phyloP scores from a whole-genome alignment of 2,329 filamentous ascomycete species.

The Dendryphion nanum region DNA sequence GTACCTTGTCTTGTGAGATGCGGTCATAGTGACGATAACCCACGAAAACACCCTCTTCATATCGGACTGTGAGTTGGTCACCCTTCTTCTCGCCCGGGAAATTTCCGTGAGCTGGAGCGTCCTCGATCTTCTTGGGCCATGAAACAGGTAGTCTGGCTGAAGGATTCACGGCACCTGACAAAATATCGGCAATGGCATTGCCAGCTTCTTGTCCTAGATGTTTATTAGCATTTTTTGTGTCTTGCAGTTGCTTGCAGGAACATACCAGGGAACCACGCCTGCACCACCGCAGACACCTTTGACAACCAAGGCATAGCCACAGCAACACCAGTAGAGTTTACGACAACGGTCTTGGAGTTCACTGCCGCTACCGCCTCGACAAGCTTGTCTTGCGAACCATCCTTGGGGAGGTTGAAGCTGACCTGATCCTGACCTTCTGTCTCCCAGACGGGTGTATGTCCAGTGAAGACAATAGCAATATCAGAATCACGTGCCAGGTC shows the following conservation, averaged over 20 bases:
- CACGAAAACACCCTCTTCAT: constrained; percentile 53
- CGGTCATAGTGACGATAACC: constrained; percentile 60
- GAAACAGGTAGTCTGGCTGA: constrained; percentile 42
- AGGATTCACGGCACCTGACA: constrained; percentile 41
- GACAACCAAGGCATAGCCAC: constrained; percentile 69
- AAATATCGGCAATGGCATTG: constrained; percentile 42
- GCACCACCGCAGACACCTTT: constrained; percentile 38
- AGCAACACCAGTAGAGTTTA: constrained; percentile 76
- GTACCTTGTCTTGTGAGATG: constrained; percentile 55
- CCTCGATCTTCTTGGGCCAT: constrained; percentile 37
- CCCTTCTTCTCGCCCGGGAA: constrained; percentile 44
- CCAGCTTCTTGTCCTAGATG: constrained; percentile 45
- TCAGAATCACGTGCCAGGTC: constrained; percentile 29
- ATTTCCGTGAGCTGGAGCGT: constrained; percentile 36
- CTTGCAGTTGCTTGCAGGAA: no score
- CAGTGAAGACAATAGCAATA: constrained; percentile 33
- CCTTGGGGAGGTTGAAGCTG: constrained; percentile 46
- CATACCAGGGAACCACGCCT: constrained; percentile 45
- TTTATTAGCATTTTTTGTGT: no score
- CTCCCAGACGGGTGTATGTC: constrained; percentile 35
- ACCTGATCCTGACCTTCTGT: constrained; percentile 64
- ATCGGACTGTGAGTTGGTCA: constrained; percentile 60
- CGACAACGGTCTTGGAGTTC: constrained; percentile 69
- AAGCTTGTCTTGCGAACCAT: constrained; percentile 60
- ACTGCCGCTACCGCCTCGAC: constrained; percentile 64